phyloP scores from a whole-genome alignment of 148 eudicot genomes.

The Rhododendron griersonianum region DNA sequence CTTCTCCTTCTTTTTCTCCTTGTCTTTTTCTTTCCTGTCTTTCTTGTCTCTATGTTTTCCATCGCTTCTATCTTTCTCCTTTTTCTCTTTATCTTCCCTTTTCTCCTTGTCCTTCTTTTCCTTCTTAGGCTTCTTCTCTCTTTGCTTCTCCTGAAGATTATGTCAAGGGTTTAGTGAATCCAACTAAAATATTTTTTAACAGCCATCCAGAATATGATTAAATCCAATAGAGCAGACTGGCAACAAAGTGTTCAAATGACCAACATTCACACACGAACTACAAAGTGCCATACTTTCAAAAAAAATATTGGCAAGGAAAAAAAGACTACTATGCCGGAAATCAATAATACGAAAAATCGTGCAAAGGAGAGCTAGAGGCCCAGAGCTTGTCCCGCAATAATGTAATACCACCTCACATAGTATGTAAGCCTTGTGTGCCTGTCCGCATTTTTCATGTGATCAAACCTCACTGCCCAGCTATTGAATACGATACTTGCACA shows the following conservation, averaged over 20 bases:
- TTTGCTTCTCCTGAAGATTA: slow-evolving; percentile 56
- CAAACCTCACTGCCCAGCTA: neutral
- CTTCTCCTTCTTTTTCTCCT: slow-evolving; percentile 65
- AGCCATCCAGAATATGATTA: neutral
- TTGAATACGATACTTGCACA: neutral
- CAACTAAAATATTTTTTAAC: neutral
- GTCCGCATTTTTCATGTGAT: neutral
- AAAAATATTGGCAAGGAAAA: neutral
- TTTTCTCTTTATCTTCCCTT: slow-evolving; percentile 56
- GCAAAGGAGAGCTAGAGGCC: neutral
- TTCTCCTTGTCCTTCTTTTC: slow-evolving; percentile 59
- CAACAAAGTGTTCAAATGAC: neutral
- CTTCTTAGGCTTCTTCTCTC: slow-evolving; percentile 73
- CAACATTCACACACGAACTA: neutral
- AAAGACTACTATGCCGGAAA: neutral
- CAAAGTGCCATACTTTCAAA: neutral
- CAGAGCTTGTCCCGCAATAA: neutral
- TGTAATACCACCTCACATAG: neutral
- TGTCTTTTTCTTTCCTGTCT: slow-evolving; percentile 61
- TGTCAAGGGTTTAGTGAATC: neutral
- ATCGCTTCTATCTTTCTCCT: slow-evolving; percentile 58
- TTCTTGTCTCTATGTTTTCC: slow-evolving; percentile 64
- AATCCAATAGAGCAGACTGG: neutral
- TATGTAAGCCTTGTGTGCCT: neutral
- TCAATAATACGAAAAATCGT: neutral